Percentiles rank a stretch among this genome's conserved stretches.
Conservation (phyloP, 495 filamentous ascomycete genomes). For the Staphylotrichum longicolle region DNA sequence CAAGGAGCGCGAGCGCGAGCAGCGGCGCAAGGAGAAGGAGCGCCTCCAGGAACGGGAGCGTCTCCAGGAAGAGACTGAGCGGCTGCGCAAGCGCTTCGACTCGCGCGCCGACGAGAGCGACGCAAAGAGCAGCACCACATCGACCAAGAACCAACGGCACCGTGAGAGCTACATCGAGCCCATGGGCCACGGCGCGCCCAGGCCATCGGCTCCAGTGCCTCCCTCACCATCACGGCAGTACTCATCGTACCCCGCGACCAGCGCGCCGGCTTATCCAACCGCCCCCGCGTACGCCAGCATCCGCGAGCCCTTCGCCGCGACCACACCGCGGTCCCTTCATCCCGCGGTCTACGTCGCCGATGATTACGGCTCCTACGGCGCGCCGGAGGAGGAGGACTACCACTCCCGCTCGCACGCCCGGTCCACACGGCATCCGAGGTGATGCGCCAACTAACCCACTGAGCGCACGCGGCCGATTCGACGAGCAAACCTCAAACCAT, state of each 20-base stretch:
- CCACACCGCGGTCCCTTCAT: constrained; percentile 24
- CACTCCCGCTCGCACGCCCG: constrained; percentile 20
- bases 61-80: constrained; percentile 24
- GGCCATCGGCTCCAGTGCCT: constrained; percentile 24
- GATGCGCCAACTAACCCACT: background rate
- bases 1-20: constrained; percentile 19
- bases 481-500: constrained; percentile 2
- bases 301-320: constrained; percentile 20
- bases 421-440: constrained; percentile 20
- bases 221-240: constrained; percentile 21
- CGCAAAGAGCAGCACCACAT: constrained; percentile 31
- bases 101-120: constrained; percentile 32
- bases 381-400: constrained; percentile 26
- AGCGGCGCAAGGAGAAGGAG: constrained; percentile 28
- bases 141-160: constrained; percentile 23
- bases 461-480: constrained; percentile 18
- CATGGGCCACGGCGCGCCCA: constrained; percentile 31
- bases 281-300: constrained; percentile 24
- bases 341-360: constrained; percentile 31
- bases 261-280: constrained; percentile 18
- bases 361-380: constrained; percentile 18
- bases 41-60: background rate
- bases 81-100: constrained; percentile 33
- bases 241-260: constrained; percentile 19
- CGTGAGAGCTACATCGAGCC: constrained; percentile 41